A percentile compares a stretch with the other conserved stretches of the same genome.
Evolutionary conservation across 1,284 basidiomycete species (phyloP).

Genomic region (Baeospora myosura): DNA sequence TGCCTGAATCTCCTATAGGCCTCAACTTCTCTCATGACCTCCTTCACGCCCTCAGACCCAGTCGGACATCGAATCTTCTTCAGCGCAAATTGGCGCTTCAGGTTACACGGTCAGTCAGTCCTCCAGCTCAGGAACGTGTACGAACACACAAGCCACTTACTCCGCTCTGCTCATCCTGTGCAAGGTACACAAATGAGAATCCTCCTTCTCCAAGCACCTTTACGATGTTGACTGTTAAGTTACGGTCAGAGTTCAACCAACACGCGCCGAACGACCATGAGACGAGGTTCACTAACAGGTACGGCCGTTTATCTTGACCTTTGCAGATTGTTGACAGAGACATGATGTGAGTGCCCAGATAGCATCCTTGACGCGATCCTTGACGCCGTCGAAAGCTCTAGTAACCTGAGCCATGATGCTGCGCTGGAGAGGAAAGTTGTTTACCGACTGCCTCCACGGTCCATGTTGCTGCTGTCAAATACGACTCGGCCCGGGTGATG

Average conservation of each 20-base stretch:
- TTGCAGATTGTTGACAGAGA: slow-evolving; percentile 72
- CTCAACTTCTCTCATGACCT: slow-evolving; percentile 86
- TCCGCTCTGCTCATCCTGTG: slow-evolving; percentile 79
- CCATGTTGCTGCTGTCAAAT: no score
- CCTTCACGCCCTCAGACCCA: slow-evolving; percentile 73
- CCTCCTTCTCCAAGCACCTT: slow-evolving; percentile 91
- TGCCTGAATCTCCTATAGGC: slow-evolving; percentile 87
- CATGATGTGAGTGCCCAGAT: slow-evolving; percentile 74
- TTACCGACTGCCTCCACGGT: no score
- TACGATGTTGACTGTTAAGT: slow-evolving; percentile 67
- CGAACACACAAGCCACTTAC: slow-evolving; percentile 33
- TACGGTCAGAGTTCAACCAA: background rate
- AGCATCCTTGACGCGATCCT: slow-evolving; percentile 73
- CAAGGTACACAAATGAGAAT: slow-evolving; percentile 91
- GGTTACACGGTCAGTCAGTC: background rate
- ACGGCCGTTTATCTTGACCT: slow-evolving; percentile 89
- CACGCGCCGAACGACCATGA: background rate
- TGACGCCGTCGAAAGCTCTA: slow-evolving; percentile 25
- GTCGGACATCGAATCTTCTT: slow-evolving; percentile 90
- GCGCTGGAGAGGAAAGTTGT: no score
- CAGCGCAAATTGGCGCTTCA: slow-evolving; percentile 79
- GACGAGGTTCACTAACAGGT: slow-evolving; percentile 53
- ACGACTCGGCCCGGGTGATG: no score
- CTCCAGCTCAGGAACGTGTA: slow-evolving; percentile 1
- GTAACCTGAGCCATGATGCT: background rate